Percentiles rank a stretch among this genome's conserved stretches.
phyloP scores from a whole-genome alignment of 2,329 filamentous ascomycete species.

The Colletotrichum zoysiae region DNA sequence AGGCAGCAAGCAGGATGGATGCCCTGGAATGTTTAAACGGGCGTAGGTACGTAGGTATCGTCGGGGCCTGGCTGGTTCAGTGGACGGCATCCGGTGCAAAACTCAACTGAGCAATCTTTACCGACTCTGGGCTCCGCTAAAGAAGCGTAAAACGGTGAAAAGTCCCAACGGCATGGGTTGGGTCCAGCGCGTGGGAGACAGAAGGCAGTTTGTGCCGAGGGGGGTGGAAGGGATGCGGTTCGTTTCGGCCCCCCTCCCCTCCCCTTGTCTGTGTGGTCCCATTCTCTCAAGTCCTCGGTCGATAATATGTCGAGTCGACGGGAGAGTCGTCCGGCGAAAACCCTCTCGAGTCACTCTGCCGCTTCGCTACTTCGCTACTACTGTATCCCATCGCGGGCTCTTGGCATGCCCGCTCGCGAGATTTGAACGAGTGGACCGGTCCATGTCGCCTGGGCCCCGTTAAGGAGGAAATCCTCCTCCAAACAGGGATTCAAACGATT shows the following conservation, averaged over 20 bases:
- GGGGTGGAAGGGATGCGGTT: conserved; percentile 11
- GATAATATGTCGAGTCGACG: background rate
- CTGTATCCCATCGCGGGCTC: background rate
- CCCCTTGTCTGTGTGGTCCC: conserved; percentile 15
- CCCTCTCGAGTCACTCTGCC: background rate
- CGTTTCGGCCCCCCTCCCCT: conserved; percentile 18
- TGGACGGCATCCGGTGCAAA: background rate
- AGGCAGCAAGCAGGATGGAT: background rate
- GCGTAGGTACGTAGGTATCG: background rate
- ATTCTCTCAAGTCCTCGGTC: conserved; percentile 19
- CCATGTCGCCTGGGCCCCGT: background rate
- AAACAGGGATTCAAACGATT: conserved; percentile 2
- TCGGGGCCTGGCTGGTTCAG: background rate
- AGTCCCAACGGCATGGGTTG: conserved; percentile 26
- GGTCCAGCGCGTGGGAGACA: background rate
- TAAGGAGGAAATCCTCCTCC: background rate
- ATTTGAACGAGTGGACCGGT: background rate
- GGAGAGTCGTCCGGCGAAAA: background rate
- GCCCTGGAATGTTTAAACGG: background rate
- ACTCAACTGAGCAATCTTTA: background rate
- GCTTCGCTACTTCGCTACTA: background rate
- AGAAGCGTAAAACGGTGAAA: conserved; percentile 23
- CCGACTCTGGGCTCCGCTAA: conserved; percentile 31
- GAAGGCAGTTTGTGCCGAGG: conserved; percentile 27
- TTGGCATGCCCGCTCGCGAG: conserved; percentile 1